phyloP scores from a whole-genome alignment of 805 yeast species.

The Yarrowia sp. region DNA sequence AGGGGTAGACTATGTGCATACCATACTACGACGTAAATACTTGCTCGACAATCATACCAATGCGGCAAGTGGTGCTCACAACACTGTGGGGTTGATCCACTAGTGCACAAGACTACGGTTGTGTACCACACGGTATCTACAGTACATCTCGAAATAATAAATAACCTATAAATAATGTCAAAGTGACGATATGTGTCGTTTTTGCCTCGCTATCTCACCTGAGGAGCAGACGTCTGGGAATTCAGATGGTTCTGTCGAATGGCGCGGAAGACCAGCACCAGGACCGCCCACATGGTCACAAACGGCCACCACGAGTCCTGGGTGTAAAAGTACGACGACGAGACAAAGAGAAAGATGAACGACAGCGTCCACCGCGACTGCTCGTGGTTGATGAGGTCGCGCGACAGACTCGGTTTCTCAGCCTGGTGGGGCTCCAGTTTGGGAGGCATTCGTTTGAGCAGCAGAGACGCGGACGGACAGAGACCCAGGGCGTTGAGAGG shows the following conservation, averaged over 20 bases:
- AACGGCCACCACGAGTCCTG: constrained; percentile 26
- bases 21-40: too few relatives aligned
- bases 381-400: constrained; percentile 24
- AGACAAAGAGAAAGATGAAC: constrained; percentile 13
- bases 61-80: too few relatives aligned
- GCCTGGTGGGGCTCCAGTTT: constrained; percentile 22
- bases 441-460: constrained; percentile 16
- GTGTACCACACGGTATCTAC: too few relatives aligned
- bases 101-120: background rate
- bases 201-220: background rate
- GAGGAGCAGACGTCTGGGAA: constrained; percentile 1
- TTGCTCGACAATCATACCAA: too few relatives aligned
- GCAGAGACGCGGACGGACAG: constrained; percentile 16
- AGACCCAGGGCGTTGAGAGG: background rate
- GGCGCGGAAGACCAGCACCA: constrained; percentile 17
- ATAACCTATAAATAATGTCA: constrained; percentile 1
- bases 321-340: constrained; percentile 20
- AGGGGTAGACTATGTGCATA: too few relatives aligned
- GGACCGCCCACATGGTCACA: constrained; percentile 22
- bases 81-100: background rate
- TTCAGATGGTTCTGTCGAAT: constrained; percentile 21
- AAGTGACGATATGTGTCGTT: background rate
- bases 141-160: background rate
- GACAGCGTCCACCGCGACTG: constrained; percentile 24
- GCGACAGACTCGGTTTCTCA: constrained; percentile 15